Percentiles rank a stretch among this genome's conserved stretches.
These are phyloP conservation scores for Lonicera japonica DNA, from an alignment of 129 eudicot genomes.

Conservation along the genomic window DNA sequence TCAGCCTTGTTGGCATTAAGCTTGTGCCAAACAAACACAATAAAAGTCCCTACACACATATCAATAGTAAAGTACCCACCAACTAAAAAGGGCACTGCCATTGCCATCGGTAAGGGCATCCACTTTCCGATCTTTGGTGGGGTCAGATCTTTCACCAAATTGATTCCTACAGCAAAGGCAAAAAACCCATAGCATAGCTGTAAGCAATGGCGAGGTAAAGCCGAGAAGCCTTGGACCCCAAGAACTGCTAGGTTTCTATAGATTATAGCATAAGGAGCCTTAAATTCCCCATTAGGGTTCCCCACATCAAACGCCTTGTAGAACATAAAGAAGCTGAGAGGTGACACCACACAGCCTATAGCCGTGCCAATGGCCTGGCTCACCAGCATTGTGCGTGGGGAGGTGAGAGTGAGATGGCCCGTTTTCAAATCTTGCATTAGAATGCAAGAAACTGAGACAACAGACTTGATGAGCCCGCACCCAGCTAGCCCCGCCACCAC, in stretches of 20 bases:
- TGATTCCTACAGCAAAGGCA: constrained; percentile 52
- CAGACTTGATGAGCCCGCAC: constrained; percentile 70
- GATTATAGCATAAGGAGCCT: constrained; percentile 80
- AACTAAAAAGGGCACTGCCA: constrained; percentile 80
- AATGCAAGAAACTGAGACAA: constrained; percentile 61
- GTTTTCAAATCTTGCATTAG: constrained; percentile 87
- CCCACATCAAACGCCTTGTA: constrained; percentile 80
- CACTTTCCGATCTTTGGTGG: constrained; percentile 59
- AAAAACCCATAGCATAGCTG: constrained; percentile 63
- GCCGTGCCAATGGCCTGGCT: constrained; percentile 83
- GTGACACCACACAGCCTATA: constrained; percentile 70
- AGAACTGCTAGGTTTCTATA: constrained; percentile 74
- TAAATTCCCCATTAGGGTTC: constrained; percentile 66
- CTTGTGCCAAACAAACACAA: constrained; percentile 71
- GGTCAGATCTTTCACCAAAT: constrained; percentile 49
- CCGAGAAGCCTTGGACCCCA: constrained; percentile 73
- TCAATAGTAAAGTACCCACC: constrained; percentile 76
- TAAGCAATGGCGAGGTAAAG: constrained; percentile 72
- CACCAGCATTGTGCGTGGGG: constrained; percentile 77
- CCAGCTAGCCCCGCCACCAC: constrained; percentile 76
- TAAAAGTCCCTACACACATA: constrained; percentile 74
- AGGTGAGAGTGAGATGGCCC: constrained; percentile 70
- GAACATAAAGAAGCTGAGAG: constrained; percentile 62
- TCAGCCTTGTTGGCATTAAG: constrained; percentile 49
- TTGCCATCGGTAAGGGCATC: constrained; percentile 80